Evolutionary conservation across 345 rosid genomes (phyloP), one percentile per base, ranked within the genome.

Genomic region (Erodium maritimum): DNA sequence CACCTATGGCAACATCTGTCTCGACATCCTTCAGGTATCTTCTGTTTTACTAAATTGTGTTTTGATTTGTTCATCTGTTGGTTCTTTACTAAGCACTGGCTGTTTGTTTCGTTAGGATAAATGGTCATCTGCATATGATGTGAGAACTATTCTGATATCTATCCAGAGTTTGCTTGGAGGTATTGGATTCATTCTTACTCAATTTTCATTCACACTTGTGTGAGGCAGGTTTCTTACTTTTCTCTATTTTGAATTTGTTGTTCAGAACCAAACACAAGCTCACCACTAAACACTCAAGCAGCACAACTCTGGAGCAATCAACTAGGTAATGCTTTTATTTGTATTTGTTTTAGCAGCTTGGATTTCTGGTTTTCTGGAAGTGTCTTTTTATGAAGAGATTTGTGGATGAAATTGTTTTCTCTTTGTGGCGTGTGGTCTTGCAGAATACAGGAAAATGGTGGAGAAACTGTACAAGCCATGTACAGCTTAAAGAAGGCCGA

Each of bases 71-170:
- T 29, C 0, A 5, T 29, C 37, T 29, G 9, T 29, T n/a, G n/a
- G n/a, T n/a, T n/a, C n/a, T n/a, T 29, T 29, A 21, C 25, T 56
- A 19, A 21, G 19, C 16, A 24, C 3, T 19, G 8, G 17, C 0
- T 16, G 18, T 11, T 52, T 19, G 29, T 2, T 19, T 52, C 14
- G 11, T 52, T 29, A 91, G 98, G 98, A 91, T 66, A 84, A 91
- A 72, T 91, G 98, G 98, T 91, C 98, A 10, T 91, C 98, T 1
- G 98, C 98, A n/a, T 91, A 86, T 65, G 98, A 86, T 75, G 96
- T 88, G 23, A 78, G 96, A 71, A 82, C 95, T 16, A 80, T 91
- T 53, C 75, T 91, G 67, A 48, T 91, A 10, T 91, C 98, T 0
- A 86, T 91, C 77, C 98, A 91, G 65, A 86, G 95, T 62, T 82